Evolutionary conservation across 257 asterid species (phyloP).

Genomic region (Solanum etuberosum): DNA sequence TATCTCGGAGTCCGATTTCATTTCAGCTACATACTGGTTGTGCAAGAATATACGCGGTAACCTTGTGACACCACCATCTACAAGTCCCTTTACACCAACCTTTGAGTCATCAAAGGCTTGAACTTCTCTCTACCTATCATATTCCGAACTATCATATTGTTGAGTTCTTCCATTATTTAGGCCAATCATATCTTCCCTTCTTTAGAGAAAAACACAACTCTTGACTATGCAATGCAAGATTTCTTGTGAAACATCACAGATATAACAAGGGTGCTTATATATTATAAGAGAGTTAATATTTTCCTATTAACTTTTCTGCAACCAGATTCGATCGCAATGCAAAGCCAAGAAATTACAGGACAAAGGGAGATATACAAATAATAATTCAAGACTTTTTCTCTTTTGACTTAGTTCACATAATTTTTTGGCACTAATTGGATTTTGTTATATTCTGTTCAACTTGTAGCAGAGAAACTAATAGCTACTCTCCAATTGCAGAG

Average conservation of each 20-base stretch:
- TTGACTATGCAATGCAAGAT: neutral
- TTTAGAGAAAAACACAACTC: neutral
- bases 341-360: neutral
- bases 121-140: neutral
- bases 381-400: neutral
- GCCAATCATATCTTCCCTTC: neutral
- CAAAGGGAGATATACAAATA: neutral
- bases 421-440: neutral
- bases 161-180: neutral
- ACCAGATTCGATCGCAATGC: neutral
- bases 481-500: neutral
- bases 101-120: slow-evolving; percentile 5
- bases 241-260: neutral
- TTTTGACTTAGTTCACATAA: neutral
- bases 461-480: neutral
- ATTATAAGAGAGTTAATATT: neutral
- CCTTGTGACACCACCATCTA: slow-evolving; percentile 1
- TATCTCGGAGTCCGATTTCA: neutral
- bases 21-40: neutral
- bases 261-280: neutral
- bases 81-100: slow-evolving; percentile 11
- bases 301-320: neutral
- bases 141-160: neutral
- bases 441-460: neutral
- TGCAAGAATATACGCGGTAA: slow-evolving; percentile 1